Conservation (phyloP, 1,284 basidiomycete genomes). For the Ustilago bromivora region DNA sequence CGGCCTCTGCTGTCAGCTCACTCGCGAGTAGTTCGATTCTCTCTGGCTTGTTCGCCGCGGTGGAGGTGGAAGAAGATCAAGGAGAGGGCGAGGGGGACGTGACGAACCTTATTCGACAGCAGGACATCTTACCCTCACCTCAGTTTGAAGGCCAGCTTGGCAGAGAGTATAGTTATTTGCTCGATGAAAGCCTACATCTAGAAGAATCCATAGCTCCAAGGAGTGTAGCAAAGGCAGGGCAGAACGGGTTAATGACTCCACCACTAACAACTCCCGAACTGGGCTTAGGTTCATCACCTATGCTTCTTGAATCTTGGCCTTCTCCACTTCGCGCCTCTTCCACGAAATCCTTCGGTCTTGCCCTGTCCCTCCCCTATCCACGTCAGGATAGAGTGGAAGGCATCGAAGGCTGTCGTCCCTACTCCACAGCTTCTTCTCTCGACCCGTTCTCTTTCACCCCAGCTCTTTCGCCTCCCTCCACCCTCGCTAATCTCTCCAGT, state of each 20-base stretch:
- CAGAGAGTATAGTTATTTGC: constrained; percentile 37
- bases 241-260: constrained; percentile 26
- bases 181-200: constrained; percentile 9
- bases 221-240: background rate
- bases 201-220: background rate
- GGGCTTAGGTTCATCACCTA: constrained; percentile 22
- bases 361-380: background rate
- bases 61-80: background rate
- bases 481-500: background rate
- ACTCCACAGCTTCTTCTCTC: constrained; percentile 3
- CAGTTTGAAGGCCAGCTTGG: constrained; percentile 7
- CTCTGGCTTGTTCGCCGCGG: constrained; percentile 9
- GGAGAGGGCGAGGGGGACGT: constrained; percentile 14
- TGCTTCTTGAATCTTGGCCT: constrained; percentile 25
- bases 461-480: background rate
- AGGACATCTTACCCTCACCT: background rate
- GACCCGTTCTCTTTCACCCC: constrained; percentile 8
- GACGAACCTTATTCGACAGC: constrained; percentile 5
- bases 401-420: constrained; percentile 25
- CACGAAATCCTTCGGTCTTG: background rate
- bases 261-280: constrained; percentile 43
- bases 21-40: constrained; percentile 26
- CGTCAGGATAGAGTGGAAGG: background rate
- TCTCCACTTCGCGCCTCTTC: constrained; percentile 14
- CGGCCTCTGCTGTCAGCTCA: constrained; percentile 19